Conservation (phyloP, 75 land plant species). For the Selaginella moellendorffii region DNA sequence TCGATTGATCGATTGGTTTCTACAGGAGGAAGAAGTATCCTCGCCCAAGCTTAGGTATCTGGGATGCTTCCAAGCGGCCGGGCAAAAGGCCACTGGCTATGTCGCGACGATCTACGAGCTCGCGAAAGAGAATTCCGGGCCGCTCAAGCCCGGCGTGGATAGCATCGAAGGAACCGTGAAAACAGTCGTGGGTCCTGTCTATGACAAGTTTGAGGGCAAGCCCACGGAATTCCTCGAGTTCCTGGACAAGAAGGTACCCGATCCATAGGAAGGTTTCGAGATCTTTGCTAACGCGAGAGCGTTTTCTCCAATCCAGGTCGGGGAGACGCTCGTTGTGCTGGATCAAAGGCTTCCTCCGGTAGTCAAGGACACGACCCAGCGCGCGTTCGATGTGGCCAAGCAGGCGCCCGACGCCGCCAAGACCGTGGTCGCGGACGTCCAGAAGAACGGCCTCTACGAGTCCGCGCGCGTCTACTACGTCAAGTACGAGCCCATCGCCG, state of each 20-base stretch:
- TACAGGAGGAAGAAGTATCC: no score
- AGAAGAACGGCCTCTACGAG: slow-evolving; percentile 38
- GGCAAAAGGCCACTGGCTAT: slow-evolving; percentile 13
- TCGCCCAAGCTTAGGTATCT: slow-evolving; percentile 31
- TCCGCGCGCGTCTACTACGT: slow-evolving; percentile 35
- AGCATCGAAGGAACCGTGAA: slow-evolving; percentile 34
- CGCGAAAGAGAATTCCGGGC: slow-evolving; percentile 46
- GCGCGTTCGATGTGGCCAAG: slow-evolving; percentile 47
- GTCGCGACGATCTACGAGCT: slow-evolving; percentile 28
- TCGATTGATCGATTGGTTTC: no score
- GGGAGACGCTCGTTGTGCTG: slow-evolving; percentile 34
- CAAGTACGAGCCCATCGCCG: slow-evolving; percentile 70
- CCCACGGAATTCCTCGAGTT: slow-evolving; percentile 33
- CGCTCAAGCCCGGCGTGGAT: slow-evolving; percentile 31
- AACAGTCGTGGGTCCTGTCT: slow-evolving; percentile 34
- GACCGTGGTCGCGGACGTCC: slow-evolving; percentile 44
- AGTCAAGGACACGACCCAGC: slow-evolving; percentile 41
- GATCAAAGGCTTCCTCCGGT: slow-evolving; percentile 36
- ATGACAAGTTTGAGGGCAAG: slow-evolving; percentile 28
- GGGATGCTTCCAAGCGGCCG: slow-evolving; percentile 25
- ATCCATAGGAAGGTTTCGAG: neutral
- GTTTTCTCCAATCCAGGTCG: no score
- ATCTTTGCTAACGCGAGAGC: neutral
- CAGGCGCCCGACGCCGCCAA: slow-evolving; percentile 53
- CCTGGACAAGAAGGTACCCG: slow-evolving; percentile 34